Percentiles rank a stretch among this genome's conserved stretches.
Evolutionary conservation across 768 basidiomycete genomes (phyloP).

Genomic region (Cubamyces lactineus): DNA sequence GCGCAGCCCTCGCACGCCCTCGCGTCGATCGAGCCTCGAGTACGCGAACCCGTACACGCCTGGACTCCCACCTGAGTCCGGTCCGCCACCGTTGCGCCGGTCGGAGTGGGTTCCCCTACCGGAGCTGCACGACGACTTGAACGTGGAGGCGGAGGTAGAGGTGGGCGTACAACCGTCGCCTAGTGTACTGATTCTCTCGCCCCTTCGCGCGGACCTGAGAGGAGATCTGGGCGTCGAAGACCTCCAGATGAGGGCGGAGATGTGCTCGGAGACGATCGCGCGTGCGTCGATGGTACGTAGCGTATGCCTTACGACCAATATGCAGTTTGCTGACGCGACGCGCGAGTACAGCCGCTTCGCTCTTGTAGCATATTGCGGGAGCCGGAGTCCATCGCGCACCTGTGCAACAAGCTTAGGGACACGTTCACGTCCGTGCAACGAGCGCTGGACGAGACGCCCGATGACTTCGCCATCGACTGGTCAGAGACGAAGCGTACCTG

Average conservation of each 20-base stretch:
- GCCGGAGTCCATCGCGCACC: constrained; percentile 18
- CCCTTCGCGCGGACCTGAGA: constrained; percentile 16
- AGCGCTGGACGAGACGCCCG: constrained; percentile 26
- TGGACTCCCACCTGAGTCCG: background rate
- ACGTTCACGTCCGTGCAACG: constrained; percentile 14
- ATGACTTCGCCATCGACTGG: constrained; percentile 7
- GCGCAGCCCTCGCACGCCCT: background rate
- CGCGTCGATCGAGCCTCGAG: background rate
- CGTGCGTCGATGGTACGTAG: constrained; percentile 24
- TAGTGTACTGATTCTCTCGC: constrained; percentile 1
- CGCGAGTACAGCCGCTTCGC: constrained; percentile 14
- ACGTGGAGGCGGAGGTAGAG: no score
- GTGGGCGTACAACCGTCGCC: constrained; percentile 1
- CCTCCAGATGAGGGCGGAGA: constrained; percentile 20
- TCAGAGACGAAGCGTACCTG: constrained; percentile 21
- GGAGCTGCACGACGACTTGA: constrained; percentile 3
- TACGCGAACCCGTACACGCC: constrained; percentile 2
- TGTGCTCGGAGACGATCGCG: constrained; percentile 19
- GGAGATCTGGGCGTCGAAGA: constrained; percentile 17
- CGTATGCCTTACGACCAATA: no score
- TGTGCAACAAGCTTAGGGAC: constrained; percentile 18
- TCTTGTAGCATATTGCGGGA: constrained; percentile 24
- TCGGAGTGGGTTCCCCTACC: constrained; percentile 20
- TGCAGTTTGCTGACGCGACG: background rate
- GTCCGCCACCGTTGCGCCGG: constrained; percentile 20